Evolutionary conservation across 352 stramenopile genomes (phyloP).

Genomic region (Phytophthora europaea): DNA sequence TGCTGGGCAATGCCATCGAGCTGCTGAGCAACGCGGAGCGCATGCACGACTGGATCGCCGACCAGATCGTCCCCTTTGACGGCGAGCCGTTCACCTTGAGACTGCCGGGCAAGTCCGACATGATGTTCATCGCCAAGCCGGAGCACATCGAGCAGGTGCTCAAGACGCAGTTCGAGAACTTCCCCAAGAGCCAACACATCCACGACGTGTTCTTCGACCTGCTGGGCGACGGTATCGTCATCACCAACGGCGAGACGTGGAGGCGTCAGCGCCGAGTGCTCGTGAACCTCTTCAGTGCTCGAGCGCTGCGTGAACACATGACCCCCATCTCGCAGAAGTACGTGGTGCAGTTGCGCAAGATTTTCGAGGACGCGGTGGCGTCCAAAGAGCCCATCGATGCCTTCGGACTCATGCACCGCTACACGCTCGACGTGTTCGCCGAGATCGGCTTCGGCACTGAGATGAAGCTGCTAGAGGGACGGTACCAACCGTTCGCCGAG

Average conservation of each 20-base stretch:
- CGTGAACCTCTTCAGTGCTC: constrained; percentile 48
- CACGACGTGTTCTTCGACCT: constrained; percentile 55
- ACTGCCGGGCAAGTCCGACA: constrained; percentile 40
- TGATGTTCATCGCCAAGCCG: constrained; percentile 49
- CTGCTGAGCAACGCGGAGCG: constrained; percentile 47
- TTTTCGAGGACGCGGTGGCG: constrained; percentile 36
- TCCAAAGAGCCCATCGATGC: constrained; percentile 35
- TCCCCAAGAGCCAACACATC: constrained; percentile 63
- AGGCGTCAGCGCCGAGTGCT: constrained; percentile 52
- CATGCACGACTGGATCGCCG: constrained; percentile 64
- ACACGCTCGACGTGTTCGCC: constrained; percentile 53
- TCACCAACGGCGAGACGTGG: constrained; percentile 61
- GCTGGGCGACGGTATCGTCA: constrained; percentile 70
- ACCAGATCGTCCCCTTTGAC: constrained; percentile 43
- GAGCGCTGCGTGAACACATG: constrained; percentile 45
- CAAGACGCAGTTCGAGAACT: constrained; percentile 65
- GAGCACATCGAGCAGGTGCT: constrained; percentile 49
- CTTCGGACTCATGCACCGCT: constrained; percentile 43
- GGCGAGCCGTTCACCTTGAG: constrained; percentile 50
- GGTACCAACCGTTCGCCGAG: constrained; percentile 38
- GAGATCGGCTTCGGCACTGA: constrained; percentile 53
- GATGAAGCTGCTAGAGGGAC: constrained; percentile 45
- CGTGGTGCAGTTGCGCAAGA: constrained; percentile 33
- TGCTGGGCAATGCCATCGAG: constrained; percentile 48
- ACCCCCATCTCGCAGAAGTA: constrained; percentile 46